A percentile compares a stretch with the other conserved stretches of the same genome.
These are phyloP conservation scores for Chalara sp. DNA, from an alignment of 2,329 filamentous ascomycete genomes.

Conservation along the genomic window DNA sequence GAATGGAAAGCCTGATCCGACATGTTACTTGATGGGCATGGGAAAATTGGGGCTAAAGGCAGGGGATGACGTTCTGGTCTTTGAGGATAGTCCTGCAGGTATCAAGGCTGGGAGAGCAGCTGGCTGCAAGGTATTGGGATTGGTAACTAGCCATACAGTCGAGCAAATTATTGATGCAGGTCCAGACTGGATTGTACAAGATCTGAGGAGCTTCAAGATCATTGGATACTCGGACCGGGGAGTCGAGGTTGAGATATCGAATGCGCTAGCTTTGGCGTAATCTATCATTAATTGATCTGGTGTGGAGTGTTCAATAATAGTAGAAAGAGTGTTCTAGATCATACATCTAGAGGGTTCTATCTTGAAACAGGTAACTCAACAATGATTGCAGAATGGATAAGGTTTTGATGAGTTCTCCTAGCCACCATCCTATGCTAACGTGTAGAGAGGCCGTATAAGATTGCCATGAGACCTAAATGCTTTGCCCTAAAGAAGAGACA, in stretches of 20 bases:
- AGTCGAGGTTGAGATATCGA: slow-evolving; percentile 23
- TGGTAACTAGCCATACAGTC: slow-evolving; percentile 59
- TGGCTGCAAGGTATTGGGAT: slow-evolving; percentile 59
- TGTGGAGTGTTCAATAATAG: too few relatives aligned
- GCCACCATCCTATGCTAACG: too few relatives aligned
- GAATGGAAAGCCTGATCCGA: slow-evolving; percentile 70
- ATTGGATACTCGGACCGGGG: slow-evolving; percentile 36
- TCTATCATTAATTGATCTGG: too few relatives aligned
- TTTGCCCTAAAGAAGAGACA: too few relatives aligned
- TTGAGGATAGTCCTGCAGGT: slow-evolving; percentile 66
- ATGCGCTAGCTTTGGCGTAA: slow-evolving; percentile 11
- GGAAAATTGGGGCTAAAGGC: slow-evolving; percentile 45
- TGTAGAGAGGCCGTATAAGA: too few relatives aligned
- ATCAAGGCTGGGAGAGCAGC: slow-evolving; percentile 64
- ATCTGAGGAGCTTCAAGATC: slow-evolving; percentile 56
- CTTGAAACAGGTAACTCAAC: too few relatives aligned
- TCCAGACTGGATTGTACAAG: slow-evolving; percentile 63
- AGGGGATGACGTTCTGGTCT: slow-evolving; percentile 43
- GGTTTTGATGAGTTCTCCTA: too few relatives aligned
- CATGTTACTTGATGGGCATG: slow-evolving; percentile 65
- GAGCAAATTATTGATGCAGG: slow-evolving; percentile 53
- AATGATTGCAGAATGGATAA: too few relatives aligned
- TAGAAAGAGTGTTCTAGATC: too few relatives aligned
- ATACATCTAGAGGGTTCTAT: too few relatives aligned
- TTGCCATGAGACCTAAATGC: too few relatives aligned